Base-by-base conservation (phyloP, 1,284 basidiomycete species). In the Singerocomus inundabilis region DNA sequence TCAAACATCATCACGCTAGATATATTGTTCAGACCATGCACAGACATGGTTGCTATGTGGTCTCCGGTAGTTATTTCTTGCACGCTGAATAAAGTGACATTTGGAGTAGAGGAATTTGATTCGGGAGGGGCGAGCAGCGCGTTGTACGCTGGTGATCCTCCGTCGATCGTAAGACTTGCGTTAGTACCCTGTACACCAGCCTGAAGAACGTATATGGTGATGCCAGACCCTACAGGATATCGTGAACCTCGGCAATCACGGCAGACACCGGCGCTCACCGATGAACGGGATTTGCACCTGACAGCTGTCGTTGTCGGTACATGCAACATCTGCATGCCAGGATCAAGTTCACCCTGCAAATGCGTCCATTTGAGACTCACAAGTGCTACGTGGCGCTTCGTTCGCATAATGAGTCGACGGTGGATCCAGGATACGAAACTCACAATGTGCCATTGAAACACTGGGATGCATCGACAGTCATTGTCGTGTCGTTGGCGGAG, bases 381-480 rank as follows among this genome's bases (percentile, higher is more conserved):
- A 57, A 12, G 53, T 57, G 28, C 48, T 59, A 18, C 15, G 10
- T 1, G 13, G 16, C 12, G 13, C 18, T 59, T n/a, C 44, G 46
- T 30, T 43, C 3, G 2, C 29, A 24, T 15, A 25, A 24, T 3
- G 7, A 21, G 28, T 26, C 7, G 25, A 13, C 1, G 18, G 18
- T 26, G 7, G 24, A 25, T 5, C n/a, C n/a, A n/a, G n/a, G n/a
- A n/a, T n/a, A n/a, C 2, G 10, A 37, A 26, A 43, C 58, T 48
- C 28, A 60, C 57, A 44, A 62, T n/a, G 54, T 57, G 4, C 43
- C 30, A 33, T 60, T 60, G 38, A 37, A 60, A 21, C 57, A 62
- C 10, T 41, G 48, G 32, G 49, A 62, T 34, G 57, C 48, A 44
- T 61, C 42, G 24, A 62, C 16, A 6, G 44, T 49, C 51, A 58